Conservation (phyloP, 352 stramenopile species). For the Elongisporangium undulatum region DNA sequence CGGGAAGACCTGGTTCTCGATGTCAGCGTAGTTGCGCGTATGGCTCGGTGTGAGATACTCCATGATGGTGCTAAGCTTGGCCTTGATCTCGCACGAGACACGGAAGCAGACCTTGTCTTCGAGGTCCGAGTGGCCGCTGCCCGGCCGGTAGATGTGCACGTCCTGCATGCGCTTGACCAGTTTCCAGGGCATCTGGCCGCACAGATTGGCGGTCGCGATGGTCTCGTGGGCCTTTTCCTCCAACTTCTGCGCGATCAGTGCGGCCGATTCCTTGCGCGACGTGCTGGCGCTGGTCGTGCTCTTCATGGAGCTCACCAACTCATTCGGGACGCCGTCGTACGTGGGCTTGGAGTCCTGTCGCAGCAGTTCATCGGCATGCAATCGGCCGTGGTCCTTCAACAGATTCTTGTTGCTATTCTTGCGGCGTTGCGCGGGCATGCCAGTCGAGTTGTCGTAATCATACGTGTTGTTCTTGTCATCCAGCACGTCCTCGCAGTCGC, state of each 20-base stretch:
- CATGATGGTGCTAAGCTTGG: slow-evolving; percentile 72
- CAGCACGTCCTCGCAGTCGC: slow-evolving; percentile 18
- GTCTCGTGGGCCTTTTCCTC: slow-evolving; percentile 73
- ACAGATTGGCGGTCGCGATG: slow-evolving; percentile 54
- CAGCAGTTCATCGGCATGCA: slow-evolving; percentile 37
- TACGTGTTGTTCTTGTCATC: slow-evolving; percentile 14
- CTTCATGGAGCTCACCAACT: slow-evolving; percentile 13
- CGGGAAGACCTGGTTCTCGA: slow-evolving; percentile 80
- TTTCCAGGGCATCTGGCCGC: slow-evolving; percentile 56
- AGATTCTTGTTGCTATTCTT: slow-evolving; percentile 6
- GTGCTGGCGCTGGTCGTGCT: slow-evolving; percentile 19
- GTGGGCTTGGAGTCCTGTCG: not conserved
- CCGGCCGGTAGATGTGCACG: slow-evolving; percentile 70
- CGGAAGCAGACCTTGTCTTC: slow-evolving; percentile 82
- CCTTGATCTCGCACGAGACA: slow-evolving; percentile 81
- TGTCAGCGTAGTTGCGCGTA: slow-evolving; percentile 71
- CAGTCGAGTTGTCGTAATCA: slow-evolving; percentile 13
- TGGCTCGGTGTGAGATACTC: slow-evolving; percentile 71
- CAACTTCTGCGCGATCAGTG: slow-evolving; percentile 53
- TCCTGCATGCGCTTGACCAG: slow-evolving; percentile 76
- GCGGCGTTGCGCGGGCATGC: slow-evolving; percentile 3
- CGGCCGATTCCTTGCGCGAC: slow-evolving; percentile 28
- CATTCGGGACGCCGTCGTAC: slow-evolving; percentile 10
- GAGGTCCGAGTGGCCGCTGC: slow-evolving; percentile 25
- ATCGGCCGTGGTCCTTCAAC: slow-evolving; percentile 38